Evolutionary conservation across 2,329 filamentous ascomycete genomes (phyloP).

Genomic region (Plectosphaerella sp.): DNA sequence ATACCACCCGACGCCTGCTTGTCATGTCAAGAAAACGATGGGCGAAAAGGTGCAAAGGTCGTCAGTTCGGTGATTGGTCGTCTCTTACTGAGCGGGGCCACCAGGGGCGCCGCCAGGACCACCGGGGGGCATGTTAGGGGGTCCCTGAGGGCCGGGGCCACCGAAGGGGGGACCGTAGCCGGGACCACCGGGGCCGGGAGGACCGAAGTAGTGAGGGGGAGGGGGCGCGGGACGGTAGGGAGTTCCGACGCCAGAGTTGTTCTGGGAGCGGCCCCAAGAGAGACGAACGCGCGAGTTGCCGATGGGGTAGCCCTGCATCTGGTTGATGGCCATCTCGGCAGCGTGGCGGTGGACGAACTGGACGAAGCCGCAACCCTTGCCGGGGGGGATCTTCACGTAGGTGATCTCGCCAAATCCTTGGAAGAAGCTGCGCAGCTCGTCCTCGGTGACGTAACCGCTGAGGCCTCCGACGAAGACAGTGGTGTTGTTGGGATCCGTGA

Average conservation of each 20-base stretch:
- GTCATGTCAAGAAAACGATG: background rate
- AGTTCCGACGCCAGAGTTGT: conserved; percentile 97
- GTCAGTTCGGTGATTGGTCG: too few relatives aligned
- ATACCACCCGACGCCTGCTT: background rate
- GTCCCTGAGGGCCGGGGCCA: conserved; percentile 29
- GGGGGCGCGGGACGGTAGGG: conserved; percentile 90
- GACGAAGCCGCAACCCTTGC: conserved; percentile 98
- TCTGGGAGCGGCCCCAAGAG: conserved; percentile 96
- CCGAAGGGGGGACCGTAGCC: conserved; percentile 45
- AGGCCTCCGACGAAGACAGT: conserved; percentile 97
- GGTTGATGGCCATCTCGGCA: conserved; percentile 99
- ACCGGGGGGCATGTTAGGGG: conserved; percentile 29
- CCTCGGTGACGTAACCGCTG: conserved; percentile 96
- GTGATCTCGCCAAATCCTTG: conserved; percentile 99
- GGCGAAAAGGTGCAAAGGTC: background rate
- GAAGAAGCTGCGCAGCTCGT: conserved; percentile 99
- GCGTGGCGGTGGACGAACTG: conserved; percentile 99
- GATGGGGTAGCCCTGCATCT: conserved; percentile 99
- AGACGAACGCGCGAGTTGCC: conserved; percentile 97
- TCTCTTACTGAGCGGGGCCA: conserved; percentile 29
- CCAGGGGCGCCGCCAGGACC: conserved; percentile 28
- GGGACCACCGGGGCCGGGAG: conserved; percentile 34
- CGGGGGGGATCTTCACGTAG: conserved; percentile 98
- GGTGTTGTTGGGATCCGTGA: conserved; percentile 99
- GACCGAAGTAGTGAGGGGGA: conserved; percentile 50